Base-by-base conservation (phyloP, 352 stramenopile species). In the Globisporangium spinosum region DNA sequence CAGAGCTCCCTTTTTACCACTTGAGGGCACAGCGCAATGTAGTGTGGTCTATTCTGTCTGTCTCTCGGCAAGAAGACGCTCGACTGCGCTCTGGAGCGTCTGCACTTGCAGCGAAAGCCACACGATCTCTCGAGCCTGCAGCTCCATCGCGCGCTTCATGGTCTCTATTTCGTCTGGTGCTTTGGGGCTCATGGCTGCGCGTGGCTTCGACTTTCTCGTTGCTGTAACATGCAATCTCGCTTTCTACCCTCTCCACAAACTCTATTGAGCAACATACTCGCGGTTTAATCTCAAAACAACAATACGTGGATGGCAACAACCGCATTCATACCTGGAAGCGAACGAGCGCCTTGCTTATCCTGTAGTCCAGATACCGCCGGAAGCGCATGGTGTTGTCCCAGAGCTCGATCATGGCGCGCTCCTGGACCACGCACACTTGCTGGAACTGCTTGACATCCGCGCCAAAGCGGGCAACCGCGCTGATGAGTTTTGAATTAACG, bases 391-490 rank as follows among this genome's bases (percentile, higher is more conserved):
- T 40, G 20, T 74, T 69, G 7, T 65, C 64, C 73, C 71, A 80
- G 13, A 80, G 64, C 15, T 58, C 64, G 0, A 64, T 43, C 40
- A 80, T 77, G 22, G 70, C 72, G n/a, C 77, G 64, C 17, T 83
- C 76, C 61, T 89, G 79, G 0, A 83, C 73, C 0, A 81, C 76
- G 35, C 75, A 80, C 29, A 84, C 72, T 3, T 76, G 79, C 49
- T 88, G 81, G 7, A 88, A 70, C 32, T 84, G 67, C 13, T 70
- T 70, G 3, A 89, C 65, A 34, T 87, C 81, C 22, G 51, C 53
- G 22, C 47, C 63, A 29, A 64, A 79, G 10, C 54, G 54, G 55
- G 38, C 29, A 54, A 63, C 27, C 51, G 45, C n/a, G 10, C 63
- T 69, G 27, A 63, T 29, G 6, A 70, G 61, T 15, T 51, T 20